Evolutionary conservation across 2,329 filamentous ascomycete species (phyloP), one percentile per base, ranked within the genome.

Genomic region (Phyllosticta capitalensis): DNA sequence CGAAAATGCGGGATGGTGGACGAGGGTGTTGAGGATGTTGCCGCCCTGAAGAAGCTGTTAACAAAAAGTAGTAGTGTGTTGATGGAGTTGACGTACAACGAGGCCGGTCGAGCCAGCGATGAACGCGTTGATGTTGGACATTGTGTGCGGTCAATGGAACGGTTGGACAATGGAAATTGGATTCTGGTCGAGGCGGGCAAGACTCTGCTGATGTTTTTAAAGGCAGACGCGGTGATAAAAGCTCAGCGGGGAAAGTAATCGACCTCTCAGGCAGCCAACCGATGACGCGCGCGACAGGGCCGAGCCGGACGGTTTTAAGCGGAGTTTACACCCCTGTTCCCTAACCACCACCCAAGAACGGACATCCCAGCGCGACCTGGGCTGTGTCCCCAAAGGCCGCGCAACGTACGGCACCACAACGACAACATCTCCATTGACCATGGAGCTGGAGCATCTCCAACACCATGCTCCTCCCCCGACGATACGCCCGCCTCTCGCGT

Each of bases 61-160:
- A 56, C 24, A 56, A 21, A 10, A 28, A 33, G 19, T 17, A 12
- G 49, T 28, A 20, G 49, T 28, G 51, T 30, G 51, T 22, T 54
- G 26, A 28, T 45, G 55, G 50, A 56, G 56, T 26, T 38, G 53
- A 68, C 75, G 58, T 68, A 79, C 77, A 38, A 79, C 80, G 45
- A 87, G 81, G 69, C 86, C 85, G 59, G 86, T 89, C 66, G 80
- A 82, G 63, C 87, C 87, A 65, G 84, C 80, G 62, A 88, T 70
- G 62, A 78, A 77, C 65, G 79, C 77, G 52, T 78, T 73, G 2
- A 61, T 63, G 61, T 56, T 52, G 58, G 58, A 50, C 54, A 56
- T 60, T 21, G 19, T 59, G 30, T 10, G 24, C 14, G 9, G 20
- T 59, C 9, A 19, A 7, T 7, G n/a, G n/a, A n/a, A n/a, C 14